Evolutionary conservation across 257 asterid genomes (phyloP), one percentile per base, ranked within the genome.

Genomic region (Solanum pennellii): DNA sequence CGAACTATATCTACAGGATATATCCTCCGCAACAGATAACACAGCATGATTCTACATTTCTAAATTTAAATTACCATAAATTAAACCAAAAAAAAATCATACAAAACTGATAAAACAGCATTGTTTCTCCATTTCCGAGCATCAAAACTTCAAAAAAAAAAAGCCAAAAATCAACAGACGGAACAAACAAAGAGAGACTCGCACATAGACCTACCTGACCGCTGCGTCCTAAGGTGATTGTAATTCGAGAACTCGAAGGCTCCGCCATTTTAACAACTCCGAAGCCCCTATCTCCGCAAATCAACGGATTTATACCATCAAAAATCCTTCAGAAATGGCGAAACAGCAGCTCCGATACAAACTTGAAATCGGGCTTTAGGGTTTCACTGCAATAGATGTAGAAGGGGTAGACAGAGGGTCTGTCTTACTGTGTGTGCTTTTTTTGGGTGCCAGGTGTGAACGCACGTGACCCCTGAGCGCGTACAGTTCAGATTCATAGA

Each of bases 221-320:
- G 72, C 91, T 83, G 86, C 94, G 94, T n/a, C 99, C 98, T 62
- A 96, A 95, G 83, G 97, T 95, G 83, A 96, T 94, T 88, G 98
- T 96, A 29, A 96, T 94, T 45, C 94, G 94, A 83, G 99, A 93
- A 94, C 95, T 90, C 37, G 98, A 93, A 88, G 89, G 23, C 89
- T 94, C 98, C 42, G 94, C 92, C 99, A 96, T 96, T 88, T 86
- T 15, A 74, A 82, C 41, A 87, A 56, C 92, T 86, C 87, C 29
- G 47, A 80, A 91, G 69, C 88, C 84, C 88, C 21, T 87, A 76
- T 71, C 41, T 77, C 66, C 52, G 73, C 31, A 44, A 56, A 89
- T 83, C 60, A 41, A 69, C 65, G 35, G 29, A 66, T 29, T 8
- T 71, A 18, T 13, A 52, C 73, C 69, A 72, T 83, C 68, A 31